These are phyloP conservation scores for Penicillium cosmopolitanum DNA, from an alignment of 495 filamentous ascomycete genomes.

Conservation along the genomic window DNA sequence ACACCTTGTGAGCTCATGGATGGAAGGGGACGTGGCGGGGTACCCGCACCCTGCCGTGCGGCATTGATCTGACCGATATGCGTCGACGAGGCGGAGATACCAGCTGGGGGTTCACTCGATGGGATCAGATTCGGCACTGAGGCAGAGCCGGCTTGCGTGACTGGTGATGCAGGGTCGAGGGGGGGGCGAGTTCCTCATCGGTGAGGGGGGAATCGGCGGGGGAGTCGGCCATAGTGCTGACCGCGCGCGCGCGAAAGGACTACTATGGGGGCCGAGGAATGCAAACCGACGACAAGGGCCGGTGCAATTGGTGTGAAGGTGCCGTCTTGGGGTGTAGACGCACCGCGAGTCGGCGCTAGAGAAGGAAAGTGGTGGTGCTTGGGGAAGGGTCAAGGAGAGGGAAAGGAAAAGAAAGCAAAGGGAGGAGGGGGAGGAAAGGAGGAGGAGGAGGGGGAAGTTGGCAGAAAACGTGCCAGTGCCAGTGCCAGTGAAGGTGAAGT, in stretches of 20 bases:
- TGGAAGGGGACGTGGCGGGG: slow-evolving; percentile 51
- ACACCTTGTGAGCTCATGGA: slow-evolving; percentile 59
- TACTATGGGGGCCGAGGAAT: slow-evolving; percentile 17
- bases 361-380: slow-evolving; percentile 12
- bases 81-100: slow-evolving; percentile 75
- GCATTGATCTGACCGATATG: slow-evolving; percentile 82
- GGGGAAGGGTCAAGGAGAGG: slow-evolving; percentile 5
- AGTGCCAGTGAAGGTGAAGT: too few relatives aligned
- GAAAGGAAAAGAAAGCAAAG: slow-evolving; percentile 14
- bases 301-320: slow-evolving; percentile 28
- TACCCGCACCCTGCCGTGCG: slow-evolving; percentile 59
- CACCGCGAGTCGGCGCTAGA: slow-evolving; percentile 22
- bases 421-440: slow-evolving; percentile 2
- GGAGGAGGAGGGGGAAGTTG: background rate
- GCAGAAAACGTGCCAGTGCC: background rate
- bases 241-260: slow-evolving; percentile 17
- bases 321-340: slow-evolving; percentile 24
- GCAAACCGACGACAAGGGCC: slow-evolving; percentile 30
- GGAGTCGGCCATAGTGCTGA: slow-evolving; percentile 17
- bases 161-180: slow-evolving; percentile 1
- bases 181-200: slow-evolving; percentile 28
- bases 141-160: slow-evolving; percentile 9
- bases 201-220: slow-evolving; percentile 22
- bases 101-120: slow-evolving; percentile 35
- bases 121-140: slow-evolving; percentile 36